A percentile compares a stretch with the other conserved stretches of the same genome.
Conservation (phyloP, 164 flowering plant genomes). For the Echeveria elegans region DNA sequence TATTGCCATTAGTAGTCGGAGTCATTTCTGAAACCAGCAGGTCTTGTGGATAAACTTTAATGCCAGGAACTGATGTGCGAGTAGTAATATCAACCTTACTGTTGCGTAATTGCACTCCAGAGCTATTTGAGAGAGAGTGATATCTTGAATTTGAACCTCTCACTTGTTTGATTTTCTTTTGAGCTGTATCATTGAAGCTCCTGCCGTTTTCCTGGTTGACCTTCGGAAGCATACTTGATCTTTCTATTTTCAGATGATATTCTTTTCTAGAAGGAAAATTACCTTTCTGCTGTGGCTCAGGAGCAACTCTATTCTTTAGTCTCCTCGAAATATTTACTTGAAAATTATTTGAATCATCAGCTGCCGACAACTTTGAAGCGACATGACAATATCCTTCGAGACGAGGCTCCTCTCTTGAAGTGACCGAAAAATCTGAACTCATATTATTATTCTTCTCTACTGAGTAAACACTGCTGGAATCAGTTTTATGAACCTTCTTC, state of each 20-base stretch:
- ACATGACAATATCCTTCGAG: conserved; percentile 16
- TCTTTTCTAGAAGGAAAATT: conserved; percentile 20
- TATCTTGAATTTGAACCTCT: conserved; percentile 13
- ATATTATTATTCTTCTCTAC: not conserved
- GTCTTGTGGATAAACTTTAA: conserved; percentile 15
- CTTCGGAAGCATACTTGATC: conserved; percentile 14
- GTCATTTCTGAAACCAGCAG: conserved; percentile 9
- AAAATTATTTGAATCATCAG: conserved; percentile 19
- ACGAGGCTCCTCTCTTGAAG: conserved; percentile 17
- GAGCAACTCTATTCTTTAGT: conserved; percentile 17
- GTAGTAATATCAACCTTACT: conserved; percentile 12
- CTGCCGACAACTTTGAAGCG: conserved; percentile 8
- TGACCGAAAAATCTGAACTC: conserved; percentile 14
- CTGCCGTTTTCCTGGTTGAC: conserved; percentile 15
- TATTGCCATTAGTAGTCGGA: conserved; percentile 5
- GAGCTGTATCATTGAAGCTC: conserved; percentile 12
- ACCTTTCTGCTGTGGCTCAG: conserved; percentile 20
- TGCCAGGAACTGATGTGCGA: conserved; percentile 16
- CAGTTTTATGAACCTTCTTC: conserved; percentile 5
- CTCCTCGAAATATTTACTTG: conserved; percentile 20
- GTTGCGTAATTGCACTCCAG: conserved; percentile 3
- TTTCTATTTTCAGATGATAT: conserved; percentile 14
- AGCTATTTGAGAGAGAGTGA: conserved; percentile 7
- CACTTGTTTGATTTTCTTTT: conserved; percentile 12
- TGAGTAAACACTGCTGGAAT: not conserved